Evolutionary conservation across 345 rosid genomes (phyloP), one percentile per base, ranked within the genome.

Genomic region (Euphorbia peplus): DNA sequence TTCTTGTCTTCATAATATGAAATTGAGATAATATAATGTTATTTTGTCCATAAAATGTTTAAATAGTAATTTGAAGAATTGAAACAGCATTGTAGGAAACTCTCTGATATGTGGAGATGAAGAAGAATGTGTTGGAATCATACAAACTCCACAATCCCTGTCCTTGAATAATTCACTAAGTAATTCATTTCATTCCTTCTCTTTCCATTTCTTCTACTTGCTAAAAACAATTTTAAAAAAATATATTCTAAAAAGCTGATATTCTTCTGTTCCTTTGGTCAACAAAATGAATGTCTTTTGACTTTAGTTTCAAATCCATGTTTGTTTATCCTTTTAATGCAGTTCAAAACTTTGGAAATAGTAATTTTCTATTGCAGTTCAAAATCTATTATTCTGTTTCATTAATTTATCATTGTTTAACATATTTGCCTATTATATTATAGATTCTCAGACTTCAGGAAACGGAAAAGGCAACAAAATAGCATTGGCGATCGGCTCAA

Each of bases 51-150:
- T 76, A 60, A 51, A 48, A 58, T 29, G 28, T 32, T 32, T 35
- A 21, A 66, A 50, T 65, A 22, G 13, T 60, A 50, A 30, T 61
- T 8, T 48, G 54, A 2, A 53, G 60, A 37, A 48, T 66, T 47
- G 52, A 58, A 61, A 69, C 86, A 95, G 97, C 81, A 83, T 90
- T 35, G 78, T 82, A 59, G 99, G 97, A n/a, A 91, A 95, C 71
- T 84, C 95, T 52, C 71, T 78, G 87, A 87, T 95, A 72, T 95
- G 99, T 76, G 84, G 86, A 75, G 74, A 79, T 46, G 90, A 82
- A 74, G 70, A 85, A 75, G 85, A 87, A 57, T 95, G 99, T 72
- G 82, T 72, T 66, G 83, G 86, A 70, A 81, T 85, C 61, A 71
- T 82, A 39, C 90, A 83, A 28, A 78, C 70, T 70, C 82, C 93